phyloP scores from a whole-genome alignment of 306 rosid genomes.

The Glycine tomentella region DNA sequence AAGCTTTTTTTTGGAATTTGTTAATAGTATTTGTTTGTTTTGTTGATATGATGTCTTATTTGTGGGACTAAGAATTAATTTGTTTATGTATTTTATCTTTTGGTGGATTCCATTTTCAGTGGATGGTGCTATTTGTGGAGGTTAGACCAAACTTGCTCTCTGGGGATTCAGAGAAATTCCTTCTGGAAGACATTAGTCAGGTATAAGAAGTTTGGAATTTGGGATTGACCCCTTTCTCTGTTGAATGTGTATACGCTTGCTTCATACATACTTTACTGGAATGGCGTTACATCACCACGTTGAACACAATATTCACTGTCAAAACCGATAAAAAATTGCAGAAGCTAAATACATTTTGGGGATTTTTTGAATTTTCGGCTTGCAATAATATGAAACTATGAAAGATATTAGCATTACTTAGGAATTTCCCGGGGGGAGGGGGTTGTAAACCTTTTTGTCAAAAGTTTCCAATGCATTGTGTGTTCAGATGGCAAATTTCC shows the following conservation, averaged over 20 bases:
- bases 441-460: not conserved
- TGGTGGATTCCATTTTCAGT: constrained; percentile 60
- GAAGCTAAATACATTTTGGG: not conserved
- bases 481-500: constrained; percentile 16
- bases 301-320: too few species aligned
- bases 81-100: not conserved
- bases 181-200: constrained; percentile 81
- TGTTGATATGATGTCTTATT: not conserved
- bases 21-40: constrained; percentile 29
- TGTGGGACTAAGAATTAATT: not conserved
- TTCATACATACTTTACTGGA: not conserved
- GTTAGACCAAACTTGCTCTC: constrained; percentile 90
- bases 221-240: constrained; percentile 5
- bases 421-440: not conserved
- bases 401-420: not conserved
- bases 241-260: constrained; percentile 20
- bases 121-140: constrained; percentile 83
- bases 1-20: not conserved
- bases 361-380: not conserved
- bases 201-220: constrained; percentile 50
- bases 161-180: constrained; percentile 88
- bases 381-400: constrained; percentile 5
- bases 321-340: too few species aligned
- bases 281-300: too few species aligned
- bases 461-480: constrained; percentile 1